A percentile compares a stretch with the other conserved stretches of the same genome.
Evolutionary conservation across 2,329 filamentous ascomycete species (phyloP).

Genomic region (Truncatella angustata): DNA sequence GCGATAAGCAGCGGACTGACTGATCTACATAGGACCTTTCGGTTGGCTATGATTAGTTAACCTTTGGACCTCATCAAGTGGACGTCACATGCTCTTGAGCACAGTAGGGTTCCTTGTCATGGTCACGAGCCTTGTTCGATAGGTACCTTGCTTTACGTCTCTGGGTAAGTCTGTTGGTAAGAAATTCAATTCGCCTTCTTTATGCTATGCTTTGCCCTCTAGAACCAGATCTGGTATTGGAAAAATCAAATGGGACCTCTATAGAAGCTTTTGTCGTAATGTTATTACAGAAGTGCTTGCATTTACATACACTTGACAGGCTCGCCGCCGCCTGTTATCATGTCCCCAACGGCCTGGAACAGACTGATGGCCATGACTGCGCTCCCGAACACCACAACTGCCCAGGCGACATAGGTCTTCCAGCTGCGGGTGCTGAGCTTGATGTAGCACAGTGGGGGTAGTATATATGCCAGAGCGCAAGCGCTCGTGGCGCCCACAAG

Average conservation of each 20-base stretch:
- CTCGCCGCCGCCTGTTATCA: constrained; percentile 42
- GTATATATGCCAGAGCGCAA: constrained; percentile 89
- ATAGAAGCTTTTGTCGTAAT: constrained; percentile 1
- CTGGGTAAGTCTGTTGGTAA: too few relatives aligned
- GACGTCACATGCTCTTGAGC: too few relatives aligned
- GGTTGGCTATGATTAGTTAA: too few relatives aligned
- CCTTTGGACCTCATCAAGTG: too few relatives aligned
- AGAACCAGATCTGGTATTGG: too few relatives aligned
- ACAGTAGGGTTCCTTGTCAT: background rate
- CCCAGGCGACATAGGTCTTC: constrained; percentile 70
- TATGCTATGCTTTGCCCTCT: constrained; percentile 1
- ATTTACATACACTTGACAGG: constrained; percentile 27
- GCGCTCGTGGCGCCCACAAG: constrained; percentile 94
- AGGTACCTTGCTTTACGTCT: too few relatives aligned
- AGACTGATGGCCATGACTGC: constrained; percentile 80
- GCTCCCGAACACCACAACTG: constrained; percentile 74
- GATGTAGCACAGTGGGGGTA: constrained; percentile 93
- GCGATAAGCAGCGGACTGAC: background rate
- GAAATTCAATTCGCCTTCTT: background rate
- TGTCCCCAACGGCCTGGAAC: constrained; percentile 69
- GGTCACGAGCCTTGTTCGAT: background rate
- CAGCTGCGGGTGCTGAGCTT: constrained; percentile 79
- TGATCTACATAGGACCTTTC: too few relatives aligned
- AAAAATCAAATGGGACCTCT: too few relatives aligned
- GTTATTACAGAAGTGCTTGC: constrained; percentile 10